Evolutionary conservation across 1,139 yeast species (phyloP).

Genomic region (Kodamaea ohmeri): DNA sequence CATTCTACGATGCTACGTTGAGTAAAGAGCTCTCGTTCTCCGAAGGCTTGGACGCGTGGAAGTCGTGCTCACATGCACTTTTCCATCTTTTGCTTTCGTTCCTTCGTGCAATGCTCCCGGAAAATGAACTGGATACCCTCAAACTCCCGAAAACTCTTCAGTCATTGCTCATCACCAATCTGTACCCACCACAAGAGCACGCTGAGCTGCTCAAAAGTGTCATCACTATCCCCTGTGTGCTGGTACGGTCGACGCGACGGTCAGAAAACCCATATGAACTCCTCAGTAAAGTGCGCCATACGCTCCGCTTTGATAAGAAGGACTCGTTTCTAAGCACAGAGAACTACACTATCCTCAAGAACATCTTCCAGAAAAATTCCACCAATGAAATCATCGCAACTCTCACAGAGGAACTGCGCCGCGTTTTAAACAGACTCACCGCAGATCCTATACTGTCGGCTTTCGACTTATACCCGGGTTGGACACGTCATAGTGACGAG

Average conservation of each 20-base stretch:
- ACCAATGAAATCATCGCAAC: conserved; percentile 59
- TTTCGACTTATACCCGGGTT: conserved; percentile 41
- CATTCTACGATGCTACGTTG: conserved; percentile 44
- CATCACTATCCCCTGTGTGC: conserved; percentile 57
- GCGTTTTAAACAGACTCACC: conserved; percentile 60
- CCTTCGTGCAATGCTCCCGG: conserved; percentile 75
- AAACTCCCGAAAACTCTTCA: conserved; percentile 65
- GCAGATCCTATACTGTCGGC: conserved; percentile 43
- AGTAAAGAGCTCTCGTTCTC: conserved; percentile 46
- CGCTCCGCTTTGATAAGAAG: conserved; percentile 67
- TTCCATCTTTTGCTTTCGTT: conserved; percentile 78
- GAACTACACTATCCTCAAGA: conserved; percentile 72
- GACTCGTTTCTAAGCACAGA: conserved; percentile 71
- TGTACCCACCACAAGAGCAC: conserved; percentile 58
- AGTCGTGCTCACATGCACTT: conserved; percentile 79
- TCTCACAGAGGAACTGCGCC: conserved; percentile 69
- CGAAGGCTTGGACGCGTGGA: conserved; percentile 77
- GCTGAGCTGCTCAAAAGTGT: conserved; percentile 36
- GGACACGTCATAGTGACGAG: conserved; percentile 32
- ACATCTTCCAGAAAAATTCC: conserved; percentile 60
- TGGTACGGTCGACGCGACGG: conserved; percentile 59
- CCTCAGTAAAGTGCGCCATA: conserved; percentile 58
- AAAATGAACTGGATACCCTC: conserved; percentile 52
- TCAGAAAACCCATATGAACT: conserved; percentile 49
- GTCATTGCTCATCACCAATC: conserved; percentile 56